These are phyloP conservation scores for Botrytis elliptica DNA, from an alignment of 2,329 filamentous ascomycete species.

Conservation along the genomic window DNA sequence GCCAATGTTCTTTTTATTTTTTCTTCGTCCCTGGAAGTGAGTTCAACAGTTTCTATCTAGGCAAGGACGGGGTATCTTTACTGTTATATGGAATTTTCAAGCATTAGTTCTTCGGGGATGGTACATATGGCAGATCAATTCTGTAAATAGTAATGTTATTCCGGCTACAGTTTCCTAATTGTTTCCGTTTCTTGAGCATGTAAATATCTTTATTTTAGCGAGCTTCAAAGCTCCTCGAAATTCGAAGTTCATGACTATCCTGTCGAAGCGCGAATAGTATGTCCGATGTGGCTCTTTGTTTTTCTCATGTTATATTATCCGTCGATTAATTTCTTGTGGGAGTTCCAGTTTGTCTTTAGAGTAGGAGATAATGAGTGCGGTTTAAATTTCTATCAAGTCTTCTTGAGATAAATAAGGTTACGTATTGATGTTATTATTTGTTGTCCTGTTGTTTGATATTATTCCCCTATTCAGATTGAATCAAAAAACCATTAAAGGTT, in stretches of 20 bases:
- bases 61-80: not conserved
- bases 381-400: too few species aligned
- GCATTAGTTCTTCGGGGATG: not conserved
- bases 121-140: not conserved
- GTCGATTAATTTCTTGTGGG: not conserved
- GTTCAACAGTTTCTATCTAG: not conserved
- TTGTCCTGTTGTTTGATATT: too few species aligned
- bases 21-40: not conserved
- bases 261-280: not conserved
- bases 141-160: not conserved
- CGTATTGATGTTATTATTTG: too few species aligned
- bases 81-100: not conserved
- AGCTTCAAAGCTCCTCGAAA: too few species aligned
- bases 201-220: not conserved
- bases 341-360: not conserved
- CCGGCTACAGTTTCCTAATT: accelerated
- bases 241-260: not conserved
- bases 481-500: too few species aligned
- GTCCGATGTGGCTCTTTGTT: not conserved
- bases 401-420: too few species aligned
- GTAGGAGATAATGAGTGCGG: too few species aligned
- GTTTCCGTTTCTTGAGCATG: not conserved
- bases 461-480: too few species aligned
- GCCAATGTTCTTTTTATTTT: too few species aligned
- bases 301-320: not conserved